phyloP scores from a whole-genome alignment of 306 rosid species.

The Cucumis sativus region Cucumber_9930_V3 NC_026657.2:33068501-33069000 shows the following conservation, averaged over 20 bases:
- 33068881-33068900: background rate
- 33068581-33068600: background rate
- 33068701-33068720: background rate
- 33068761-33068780: background rate
- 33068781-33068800: background rate
- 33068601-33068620: background rate
- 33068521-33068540: background rate
- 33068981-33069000: background rate
- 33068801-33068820: background rate
- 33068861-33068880: background rate
- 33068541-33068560: background rate
- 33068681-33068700: background rate
- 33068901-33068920: background rate
- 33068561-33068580: background rate
- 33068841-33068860: background rate
- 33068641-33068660: background rate
- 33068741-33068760: conserved; percentile 1
- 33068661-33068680: background rate
- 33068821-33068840: background rate
- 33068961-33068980: background rate
- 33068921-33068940: background rate
- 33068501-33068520: background rate
- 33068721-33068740: background rate
- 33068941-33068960: background rate
- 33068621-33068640: background rate